Evolutionary conservation across 192 early-diverging fungal species (phyloP), one percentile per base, ranked within the genome.

Genomic region (Umbelopsis sp.): DNA sequence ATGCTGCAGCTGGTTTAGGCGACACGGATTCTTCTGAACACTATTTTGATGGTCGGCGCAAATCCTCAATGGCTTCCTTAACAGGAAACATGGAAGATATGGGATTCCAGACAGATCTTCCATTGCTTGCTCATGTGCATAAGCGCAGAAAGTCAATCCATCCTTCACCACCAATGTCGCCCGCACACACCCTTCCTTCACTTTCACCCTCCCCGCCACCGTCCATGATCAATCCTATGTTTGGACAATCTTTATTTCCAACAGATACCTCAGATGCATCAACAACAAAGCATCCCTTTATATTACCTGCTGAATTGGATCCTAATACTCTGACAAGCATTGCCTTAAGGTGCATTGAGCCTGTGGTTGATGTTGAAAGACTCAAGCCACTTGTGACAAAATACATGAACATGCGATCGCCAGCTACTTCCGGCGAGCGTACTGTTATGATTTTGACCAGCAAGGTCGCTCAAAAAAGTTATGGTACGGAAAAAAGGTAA

Each of bases 381-480:
- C 56, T 62, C 56, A 62, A 62, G 20, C 56, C 56, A 34, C 17
- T 32, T 2, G 56, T 62, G 26, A 32, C 56, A 4, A 62, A 62
- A 62, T 62, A 62, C 29, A 62, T 62, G 56, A 62, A 62, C 17
- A 62, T 62, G 56, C 56, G 56, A 36, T 62, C 56, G 17, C 56
- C 56, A 0, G 56, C 56, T 34, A 62, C 25, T 20, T 62, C 80
- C 4, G 84, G 85, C 2, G 84, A 85, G 82, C 86, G 79, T 53
- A 85, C 86, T 80, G 85, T 94, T 9, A 78, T 94, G 76, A 83
- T 96, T 14, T 78, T 93, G 66, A 94, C 93, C 29, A 89, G 92
- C 20, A 93, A 91, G 52, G 95, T 96, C 1, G 95, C 91, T 2
- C 96, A 97, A 84, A 97, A 97, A 59, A 92, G 90, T 9, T 97